Evolutionary conservation across 495 filamentous ascomycete genomes (phyloP), one percentile per base, ranked within the genome.

Genomic region (Barbatosphaeria neglecta): DNA sequence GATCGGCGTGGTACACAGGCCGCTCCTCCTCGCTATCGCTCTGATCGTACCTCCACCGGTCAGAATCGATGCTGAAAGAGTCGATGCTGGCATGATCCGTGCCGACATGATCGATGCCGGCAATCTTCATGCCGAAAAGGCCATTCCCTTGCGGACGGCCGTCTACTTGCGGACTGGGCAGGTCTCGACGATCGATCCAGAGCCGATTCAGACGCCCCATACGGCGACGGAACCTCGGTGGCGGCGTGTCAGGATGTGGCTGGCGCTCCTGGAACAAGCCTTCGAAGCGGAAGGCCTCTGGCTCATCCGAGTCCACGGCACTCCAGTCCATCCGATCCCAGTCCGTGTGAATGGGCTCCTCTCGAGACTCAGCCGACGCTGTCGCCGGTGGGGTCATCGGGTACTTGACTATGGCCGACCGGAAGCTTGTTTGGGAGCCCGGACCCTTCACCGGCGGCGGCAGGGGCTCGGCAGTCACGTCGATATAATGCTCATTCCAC

Each of bases 341-440:
- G 31, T 63, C 61, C 62, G 60, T 62, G 9, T 50, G 61, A 35
- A 43, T 59, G 24, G 63, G 61, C 48, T 60, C 75, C 33, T 74
- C 73, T 49, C 66, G 42, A 44, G 78, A 75, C 46, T 76, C 82
- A 9, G 82, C 84, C 37, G 82, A 79, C 44, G 81, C 78, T 48
- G 85, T 87, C 25, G 86, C 81, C 45, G 90, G 90, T 13, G 90
- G 90, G 19, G 88, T 94, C 55, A 88, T 85, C 51, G 90, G 65
- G 61, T 88, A 89, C 37, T 87, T 79, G 22, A 83, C 85, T 55
- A 84, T 87, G 42, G 87, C 88, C 45, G 80, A 80, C 51, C 90
- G 82, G 45, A 73, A 74, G 50, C 62, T 67, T 40, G 57, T 47
- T 47, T 66, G 60, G 63, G 83, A 89, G 22, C 74, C 70, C 43